Conservation (phyloP, 352 stramenopile species). For the Phytophthora meadii region DNA sequence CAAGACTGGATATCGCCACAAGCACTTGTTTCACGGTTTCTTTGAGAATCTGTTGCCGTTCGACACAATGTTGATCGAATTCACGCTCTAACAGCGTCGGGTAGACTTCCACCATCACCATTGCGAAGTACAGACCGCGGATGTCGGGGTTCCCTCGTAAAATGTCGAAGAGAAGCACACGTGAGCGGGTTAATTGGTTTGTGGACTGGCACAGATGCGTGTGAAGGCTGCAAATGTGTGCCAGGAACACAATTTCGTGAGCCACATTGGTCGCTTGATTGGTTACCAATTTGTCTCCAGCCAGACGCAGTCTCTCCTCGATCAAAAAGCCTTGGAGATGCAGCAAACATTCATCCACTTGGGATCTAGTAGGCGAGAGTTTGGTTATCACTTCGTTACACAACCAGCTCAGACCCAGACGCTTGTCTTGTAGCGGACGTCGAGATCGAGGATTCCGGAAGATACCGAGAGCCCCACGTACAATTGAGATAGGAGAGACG, state of each 20-base stretch:
- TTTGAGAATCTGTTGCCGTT: conserved; percentile 34
- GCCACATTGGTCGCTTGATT: conserved; percentile 22
- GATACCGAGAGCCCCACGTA: conserved; percentile 33
- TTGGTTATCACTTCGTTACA: conserved; percentile 35
- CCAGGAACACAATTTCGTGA: conserved; percentile 51
- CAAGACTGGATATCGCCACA: conserved; percentile 31
- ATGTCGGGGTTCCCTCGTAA: conserved; percentile 49
- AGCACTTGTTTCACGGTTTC: conserved; percentile 41
- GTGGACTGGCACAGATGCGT: conserved; percentile 40
- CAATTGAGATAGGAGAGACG: conserved; percentile 27
- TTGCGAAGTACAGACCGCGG: conserved; percentile 48
- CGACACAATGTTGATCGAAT: conserved; percentile 40
- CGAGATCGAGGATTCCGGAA: conserved; percentile 39
- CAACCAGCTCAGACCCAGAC: conserved; percentile 32
- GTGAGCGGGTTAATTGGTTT: conserved; percentile 28
- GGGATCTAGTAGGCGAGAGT: conserved; percentile 11
- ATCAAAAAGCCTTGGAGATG: conserved; percentile 32
- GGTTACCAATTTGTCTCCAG: conserved; percentile 5
- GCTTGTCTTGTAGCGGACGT: conserved; percentile 30
- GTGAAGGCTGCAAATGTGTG: conserved; percentile 50
- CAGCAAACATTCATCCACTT: conserved; percentile 38
- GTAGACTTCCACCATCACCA: conserved; percentile 45
- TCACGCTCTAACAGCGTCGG: conserved; percentile 39
- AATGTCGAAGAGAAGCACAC: conserved; percentile 58
- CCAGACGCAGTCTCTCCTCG: conserved; percentile 11